Evolutionary conservation across 768 basidiomycete species (phyloP).

Genomic region (Suillus weaverae): DNA sequence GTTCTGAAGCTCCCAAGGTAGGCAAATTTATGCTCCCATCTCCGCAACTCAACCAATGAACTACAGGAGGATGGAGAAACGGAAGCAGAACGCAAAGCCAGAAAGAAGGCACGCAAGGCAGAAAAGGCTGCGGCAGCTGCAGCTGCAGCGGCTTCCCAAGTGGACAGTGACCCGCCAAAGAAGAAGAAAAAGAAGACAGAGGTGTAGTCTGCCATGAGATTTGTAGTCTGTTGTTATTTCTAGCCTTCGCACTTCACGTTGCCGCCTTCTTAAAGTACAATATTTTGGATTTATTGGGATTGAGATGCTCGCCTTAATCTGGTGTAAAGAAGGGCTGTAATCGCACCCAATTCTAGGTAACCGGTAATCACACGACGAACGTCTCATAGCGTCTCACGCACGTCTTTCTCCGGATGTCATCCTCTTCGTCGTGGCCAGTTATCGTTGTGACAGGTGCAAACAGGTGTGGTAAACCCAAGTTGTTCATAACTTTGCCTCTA

Average conservation of each 20-base stretch:
- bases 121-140: constrained; percentile 62
- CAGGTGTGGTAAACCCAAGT: constrained; percentile 40
- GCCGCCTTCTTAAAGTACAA: background rate
- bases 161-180: constrained; percentile 44
- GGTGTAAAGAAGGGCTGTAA: background rate
- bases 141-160: constrained; percentile 32
- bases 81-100: constrained; percentile 80
- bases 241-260: background rate
- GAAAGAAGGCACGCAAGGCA: constrained; percentile 75
- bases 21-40: constrained; percentile 19
- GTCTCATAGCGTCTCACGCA: background rate
- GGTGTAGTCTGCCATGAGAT: constrained; percentile 17
- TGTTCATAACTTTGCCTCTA: background rate
- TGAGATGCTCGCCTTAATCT: background rate
- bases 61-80: constrained; percentile 58
- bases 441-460: constrained; percentile 74
- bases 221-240: background rate
- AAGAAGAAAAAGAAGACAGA: constrained; percentile 43
- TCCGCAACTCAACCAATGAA: constrained; percentile 9
- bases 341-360: background rate
- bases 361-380: background rate
- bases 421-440: constrained; percentile 38
- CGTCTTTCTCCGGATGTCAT: constrained; percentile 27
- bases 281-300: background rate
- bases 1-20: constrained; percentile 42